These are phyloP conservation scores for Kluyveromyces dobzhanskii DNA, from an alignment of 805 yeast species.

Conservation along the genomic window DNA sequence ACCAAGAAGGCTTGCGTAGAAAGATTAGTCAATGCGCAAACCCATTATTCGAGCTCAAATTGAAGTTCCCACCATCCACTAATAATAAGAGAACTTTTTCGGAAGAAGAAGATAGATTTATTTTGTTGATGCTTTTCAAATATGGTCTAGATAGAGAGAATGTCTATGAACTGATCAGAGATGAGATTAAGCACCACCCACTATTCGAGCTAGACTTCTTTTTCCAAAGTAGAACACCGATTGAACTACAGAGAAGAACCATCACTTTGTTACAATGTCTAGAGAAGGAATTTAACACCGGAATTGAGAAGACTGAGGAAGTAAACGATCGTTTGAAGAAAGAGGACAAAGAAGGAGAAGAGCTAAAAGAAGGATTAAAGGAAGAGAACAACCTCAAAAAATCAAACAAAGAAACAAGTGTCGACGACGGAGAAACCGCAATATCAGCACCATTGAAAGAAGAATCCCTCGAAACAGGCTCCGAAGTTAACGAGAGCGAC, in stretches of 20 bases:
- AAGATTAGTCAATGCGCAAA: slow-evolving; percentile 62
- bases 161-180: slow-evolving; percentile 69
- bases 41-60: slow-evolving; percentile 71
- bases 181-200: slow-evolving; percentile 63
- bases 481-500: neutral
- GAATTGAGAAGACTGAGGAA: slow-evolving; percentile 18
- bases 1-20: slow-evolving; percentile 69
- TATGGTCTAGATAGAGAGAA: slow-evolving; percentile 76
- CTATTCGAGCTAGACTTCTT: slow-evolving; percentile 83
- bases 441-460: neutral
- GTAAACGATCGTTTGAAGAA: slow-evolving; percentile 18
- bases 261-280: slow-evolving; percentile 68
- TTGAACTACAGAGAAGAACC: slow-evolving; percentile 77
- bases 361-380: slow-evolving; percentile 16
- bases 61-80: slow-evolving; percentile 66
- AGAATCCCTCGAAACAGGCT: neutral
- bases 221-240: slow-evolving; percentile 67
- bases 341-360: slow-evolving; percentile 25
- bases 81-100: slow-evolving; percentile 61
- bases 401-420: neutral
- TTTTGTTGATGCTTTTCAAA: slow-evolving; percentile 69
- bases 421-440: slow-evolving; percentile 4
- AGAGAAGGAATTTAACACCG: slow-evolving; percentile 55
- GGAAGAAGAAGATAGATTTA: slow-evolving; percentile 85
- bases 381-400: slow-evolving; percentile 9